Evolutionary conservation across 306 rosid species (phyloP).

Genomic region (Luffa aegyptiaca): DNA sequence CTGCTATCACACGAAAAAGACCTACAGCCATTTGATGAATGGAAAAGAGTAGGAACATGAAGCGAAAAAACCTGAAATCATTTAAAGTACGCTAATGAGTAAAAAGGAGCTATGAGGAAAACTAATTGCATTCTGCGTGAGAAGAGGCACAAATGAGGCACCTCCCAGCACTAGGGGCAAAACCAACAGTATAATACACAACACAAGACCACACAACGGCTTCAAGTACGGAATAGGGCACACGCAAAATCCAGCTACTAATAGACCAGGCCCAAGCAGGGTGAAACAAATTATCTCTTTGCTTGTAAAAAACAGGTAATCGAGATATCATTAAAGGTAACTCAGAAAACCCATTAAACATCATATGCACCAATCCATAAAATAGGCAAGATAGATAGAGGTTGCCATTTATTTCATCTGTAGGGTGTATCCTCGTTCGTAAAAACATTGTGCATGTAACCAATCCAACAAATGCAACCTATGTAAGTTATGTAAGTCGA

Average conservation of each 20-base stretch:
- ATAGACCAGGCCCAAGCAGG: slow-evolving; percentile 87
- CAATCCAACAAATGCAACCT: slow-evolving; percentile 83
- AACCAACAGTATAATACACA: slow-evolving; percentile 77
- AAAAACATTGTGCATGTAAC: slow-evolving; percentile 67
- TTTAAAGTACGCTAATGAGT: not conserved
- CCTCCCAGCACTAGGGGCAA: slow-evolving; percentile 78
- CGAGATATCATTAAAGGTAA: slow-evolving; percentile 70
- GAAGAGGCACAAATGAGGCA: not conserved
- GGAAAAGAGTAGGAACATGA: slow-evolving; percentile 53
- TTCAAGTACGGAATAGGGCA: slow-evolving; percentile 74
- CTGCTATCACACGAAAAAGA: slow-evolving; percentile 76
- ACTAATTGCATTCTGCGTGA: not conserved
- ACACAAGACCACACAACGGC: slow-evolving; percentile 68
- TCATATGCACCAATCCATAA: slow-evolving; percentile 78
- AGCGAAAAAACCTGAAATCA: slow-evolving; percentile 78
- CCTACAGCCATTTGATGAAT: slow-evolving; percentile 94
- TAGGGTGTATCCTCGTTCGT: slow-evolving; percentile 51
- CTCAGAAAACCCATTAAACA: slow-evolving; percentile 87
- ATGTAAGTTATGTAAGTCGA: slow-evolving; percentile 10
- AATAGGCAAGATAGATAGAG: slow-evolving; percentile 77
- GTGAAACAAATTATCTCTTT: slow-evolving; percentile 74
- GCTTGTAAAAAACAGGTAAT: slow-evolving; percentile 81
- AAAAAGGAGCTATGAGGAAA: not conserved
- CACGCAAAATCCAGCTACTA: slow-evolving; percentile 62
- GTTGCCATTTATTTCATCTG: slow-evolving; percentile 44